phyloP scores from a whole-genome alignment of 768 basidiomycete genomes.

The Phaffia australis region DNA sequence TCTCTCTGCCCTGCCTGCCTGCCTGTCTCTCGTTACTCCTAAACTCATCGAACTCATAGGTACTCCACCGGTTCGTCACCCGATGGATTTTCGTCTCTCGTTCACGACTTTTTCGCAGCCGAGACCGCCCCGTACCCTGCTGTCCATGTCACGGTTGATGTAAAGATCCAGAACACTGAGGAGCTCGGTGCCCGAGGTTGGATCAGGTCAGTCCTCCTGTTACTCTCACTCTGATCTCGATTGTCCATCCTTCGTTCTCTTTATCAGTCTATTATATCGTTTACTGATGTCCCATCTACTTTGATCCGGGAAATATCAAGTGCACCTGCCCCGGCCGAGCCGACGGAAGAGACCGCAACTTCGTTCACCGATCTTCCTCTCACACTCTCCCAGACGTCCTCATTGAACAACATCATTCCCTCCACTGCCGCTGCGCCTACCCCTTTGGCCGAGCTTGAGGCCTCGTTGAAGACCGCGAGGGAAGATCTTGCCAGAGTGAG shows the following conservation, averaged over 20 bases:
- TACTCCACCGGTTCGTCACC: conserved; percentile 83
- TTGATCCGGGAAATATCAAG: not conserved
- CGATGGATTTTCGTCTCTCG: conserved; percentile 89
- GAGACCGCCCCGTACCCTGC: conserved; percentile 73
- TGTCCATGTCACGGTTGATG: conserved; percentile 82
- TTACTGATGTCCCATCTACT: not conserved
- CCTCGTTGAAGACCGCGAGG: conserved; percentile 59
- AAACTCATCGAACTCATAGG: conserved; percentile 42
- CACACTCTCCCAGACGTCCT: conserved; percentile 18
- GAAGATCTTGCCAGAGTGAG: conserved; percentile 62
- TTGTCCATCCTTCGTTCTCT: not conserved
- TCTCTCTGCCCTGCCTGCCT: not conserved
- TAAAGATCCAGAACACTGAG: conserved; percentile 50
- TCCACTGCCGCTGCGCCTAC: conserved; percentile 48
- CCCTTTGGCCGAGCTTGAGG: conserved; percentile 58
- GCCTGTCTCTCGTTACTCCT: not conserved
- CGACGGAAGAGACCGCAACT: conserved; percentile 1
- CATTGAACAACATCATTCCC: conserved; percentile 29
- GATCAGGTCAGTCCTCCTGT: conserved; percentile 51
- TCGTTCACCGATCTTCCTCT: conserved; percentile 78
- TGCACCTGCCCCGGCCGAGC: not conserved
- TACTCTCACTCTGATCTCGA: not conserved
- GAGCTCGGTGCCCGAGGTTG: conserved; percentile 73
- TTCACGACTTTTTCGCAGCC: conserved; percentile 94
- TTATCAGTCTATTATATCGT: no score